Evolutionary conservation across 768 basidiomycete species (phyloP).

Genomic region (Tricholoma terreum): DNA sequence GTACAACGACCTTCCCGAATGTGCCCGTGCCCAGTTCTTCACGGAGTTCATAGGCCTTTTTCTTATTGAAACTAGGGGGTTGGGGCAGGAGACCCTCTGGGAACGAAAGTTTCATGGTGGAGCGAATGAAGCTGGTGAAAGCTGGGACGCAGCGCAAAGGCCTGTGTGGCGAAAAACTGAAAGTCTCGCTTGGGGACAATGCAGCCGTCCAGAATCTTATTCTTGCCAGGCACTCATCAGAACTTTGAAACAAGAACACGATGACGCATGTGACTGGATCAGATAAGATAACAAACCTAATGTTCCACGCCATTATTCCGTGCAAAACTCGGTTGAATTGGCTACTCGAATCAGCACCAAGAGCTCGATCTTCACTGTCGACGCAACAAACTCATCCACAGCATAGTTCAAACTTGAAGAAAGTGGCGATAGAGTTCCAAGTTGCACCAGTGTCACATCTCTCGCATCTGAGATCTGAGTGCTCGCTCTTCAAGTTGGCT

Average conservation of each 20-base stretch:
- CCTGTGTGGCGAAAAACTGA: too few relatives aligned
- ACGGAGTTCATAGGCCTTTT: slow-evolving; percentile 75
- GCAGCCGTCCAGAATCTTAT: too few relatives aligned
- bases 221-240: too few relatives aligned
- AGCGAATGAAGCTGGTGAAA: neutral
- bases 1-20: slow-evolving; percentile 87
- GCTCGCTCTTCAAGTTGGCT: neutral
- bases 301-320: too few relatives aligned
- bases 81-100: slow-evolving; percentile 72
- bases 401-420: neutral
- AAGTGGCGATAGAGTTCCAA: neutral
- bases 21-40: slow-evolving; percentile 77
- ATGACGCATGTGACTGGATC: too few relatives aligned
- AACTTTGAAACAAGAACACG: too few relatives aligned
- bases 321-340: too few relatives aligned
- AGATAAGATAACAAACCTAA: too few relatives aligned
- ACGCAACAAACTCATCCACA: neutral
- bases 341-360: too few relatives aligned
- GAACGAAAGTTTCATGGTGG: slow-evolving; percentile 39
- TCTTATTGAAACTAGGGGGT: slow-evolving; percentile 83
- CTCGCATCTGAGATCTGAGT: neutral
- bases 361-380: neutral
- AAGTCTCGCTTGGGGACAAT: too few relatives aligned
- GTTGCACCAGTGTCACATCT: neutral
- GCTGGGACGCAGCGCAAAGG: too few relatives aligned